Evolutionary conservation across 2,329 filamentous ascomycete species (phyloP), one percentile per base, ranked within the genome.

Genomic region (Chaetothyriales sp.): DNA sequence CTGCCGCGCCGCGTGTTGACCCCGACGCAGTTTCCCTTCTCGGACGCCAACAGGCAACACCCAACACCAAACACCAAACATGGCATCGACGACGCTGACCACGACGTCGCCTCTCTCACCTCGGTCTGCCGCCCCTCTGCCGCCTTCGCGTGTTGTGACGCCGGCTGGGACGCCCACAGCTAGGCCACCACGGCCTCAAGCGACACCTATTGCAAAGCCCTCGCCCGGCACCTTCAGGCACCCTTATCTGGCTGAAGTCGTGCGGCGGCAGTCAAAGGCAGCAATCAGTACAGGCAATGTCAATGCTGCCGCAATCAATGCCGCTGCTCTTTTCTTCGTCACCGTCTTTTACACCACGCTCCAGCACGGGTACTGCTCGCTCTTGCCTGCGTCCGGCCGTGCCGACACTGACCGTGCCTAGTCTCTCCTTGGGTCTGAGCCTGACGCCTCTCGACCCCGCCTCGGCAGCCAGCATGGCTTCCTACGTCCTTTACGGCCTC

Each of bases 201-300:
- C 15, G 40, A 48, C 62, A 49, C 40, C 54, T 19, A 47, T 53
- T 10, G 45, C 59, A 47, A 64, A 64, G 7, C 66, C 65, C 18
- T 71, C 70, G 6, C 71, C 86, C 5, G 89, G 90, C 51, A 87
- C 83, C 64, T 98, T 92, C 90, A 80, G 82, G 63, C 92, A 98
- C 67, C 92, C 92, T 33, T 82, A 84, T 57, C 77, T 95, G 58
- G 78, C 88, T 62, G 90, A 97, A 69, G 94, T 98, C 65, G 81
- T 85, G 15, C 78, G 78, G 56, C 82, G 92, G 49, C 86, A 89
- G 64, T 83, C 86, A 66, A 83, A 82, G 18, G 81, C 82, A 13
- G 85, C 77, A 47, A 95, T 97, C 66, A 81, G 82, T 51, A 82
- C 89, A 60, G 79, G 78, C 65, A 90, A 95, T 58, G 70, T 92